Evolutionary conservation across 148 eudicot species (phyloP), one percentile per base, ranked within the genome.

Genomic region (Cornus suecica): DNA sequence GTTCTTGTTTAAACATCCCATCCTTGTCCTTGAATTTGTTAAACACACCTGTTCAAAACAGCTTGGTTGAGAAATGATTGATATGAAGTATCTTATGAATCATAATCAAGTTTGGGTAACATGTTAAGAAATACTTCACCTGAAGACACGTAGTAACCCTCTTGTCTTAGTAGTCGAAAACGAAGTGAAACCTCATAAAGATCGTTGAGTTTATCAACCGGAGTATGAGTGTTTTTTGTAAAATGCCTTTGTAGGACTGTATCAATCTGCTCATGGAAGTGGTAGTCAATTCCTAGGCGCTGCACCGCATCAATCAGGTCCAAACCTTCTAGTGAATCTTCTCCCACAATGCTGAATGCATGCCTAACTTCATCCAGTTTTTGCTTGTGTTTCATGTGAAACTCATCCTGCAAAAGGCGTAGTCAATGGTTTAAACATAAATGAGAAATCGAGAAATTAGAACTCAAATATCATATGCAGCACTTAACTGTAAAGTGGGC

Each of bases 161-260:
- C 75, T 73, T 88, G 90, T 77, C 91, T 79, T 11, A 90, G 27
- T 1, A 90, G 78, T 26, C 90, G 80, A 70, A 90, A 90, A 48
- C 75, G 63, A 34, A 86, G 80, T 25, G 94, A 84, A 75, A 78
- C 79, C 32, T 78, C 78, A 31, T 80, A 84, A 66, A 88, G 82
- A 70, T 73, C 70, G 31, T 68, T 72, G 27, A 31, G 32, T 2
- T 67, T 52, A 32, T 60, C 18, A 22, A 10, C 23, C 24, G 23
- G 20, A 4, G 13, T 60, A n/a, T 9, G 9, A 18, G 4, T 4
- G 3, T 30, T 45, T 41, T 18, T 51, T 26, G 15, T 30, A 60
- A 80, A 62, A 5, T 66, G 77, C 23, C 23, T 76, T 24, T 63
- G 13, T 8, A 86, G 71, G 10, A 61, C 28, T 14, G n/a, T 52